Percentiles rank a stretch among this genome's conserved stretches.
Conservation (phyloP, 106 monocot genomes). For the Xerophyta viscosa region DNA sequence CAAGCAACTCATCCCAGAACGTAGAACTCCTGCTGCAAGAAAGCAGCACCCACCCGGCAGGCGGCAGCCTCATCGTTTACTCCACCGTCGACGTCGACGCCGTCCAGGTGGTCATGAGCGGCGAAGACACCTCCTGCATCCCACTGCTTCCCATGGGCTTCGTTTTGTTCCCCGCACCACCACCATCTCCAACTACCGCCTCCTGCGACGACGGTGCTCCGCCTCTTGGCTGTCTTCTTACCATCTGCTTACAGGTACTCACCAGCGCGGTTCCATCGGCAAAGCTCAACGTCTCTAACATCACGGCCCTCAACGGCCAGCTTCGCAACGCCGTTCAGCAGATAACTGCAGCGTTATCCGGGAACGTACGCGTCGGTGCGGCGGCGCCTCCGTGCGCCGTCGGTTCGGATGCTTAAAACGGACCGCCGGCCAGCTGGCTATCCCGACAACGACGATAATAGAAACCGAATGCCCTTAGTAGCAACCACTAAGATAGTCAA, state of each 20-base stretch:
- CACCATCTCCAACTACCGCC: background rate
- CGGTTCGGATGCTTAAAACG: no score
- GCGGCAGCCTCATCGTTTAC: slow-evolving; percentile 79
- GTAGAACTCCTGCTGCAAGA: slow-evolving; percentile 96
- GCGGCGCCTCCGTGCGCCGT: background rate
- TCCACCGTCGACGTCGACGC: slow-evolving; percentile 74
- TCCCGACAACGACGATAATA: background rate
- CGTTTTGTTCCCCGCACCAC: slow-evolving; percentile 40
- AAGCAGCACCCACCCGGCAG: slow-evolving; percentile 83
- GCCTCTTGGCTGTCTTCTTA: slow-evolving; percentile 55
- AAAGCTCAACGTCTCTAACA: slow-evolving; percentile 80
- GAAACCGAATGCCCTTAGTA: background rate
- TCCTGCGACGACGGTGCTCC: background rate
- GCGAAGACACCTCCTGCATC: slow-evolving; percentile 83
- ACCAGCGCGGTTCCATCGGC: slow-evolving; percentile 71
- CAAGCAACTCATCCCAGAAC: slow-evolving; percentile 93
- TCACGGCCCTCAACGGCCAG: slow-evolving; percentile 75
- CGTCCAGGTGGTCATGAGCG: slow-evolving; percentile 71
- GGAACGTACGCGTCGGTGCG: slow-evolving; percentile 20
- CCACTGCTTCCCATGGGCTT: slow-evolving; percentile 89
- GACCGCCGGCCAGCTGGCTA: slow-evolving; percentile 13
- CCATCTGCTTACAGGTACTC: slow-evolving; percentile 67
- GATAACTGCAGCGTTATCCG: slow-evolving; percentile 24
- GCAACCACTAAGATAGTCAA: slow-evolving; percentile 3
- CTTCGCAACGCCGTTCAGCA: slow-evolving; percentile 68